Evolutionary conservation across 2,329 filamentous ascomycete species (phyloP), one percentile per base, ranked within the genome.

Genomic region (Clarireedia paspali): DNA sequence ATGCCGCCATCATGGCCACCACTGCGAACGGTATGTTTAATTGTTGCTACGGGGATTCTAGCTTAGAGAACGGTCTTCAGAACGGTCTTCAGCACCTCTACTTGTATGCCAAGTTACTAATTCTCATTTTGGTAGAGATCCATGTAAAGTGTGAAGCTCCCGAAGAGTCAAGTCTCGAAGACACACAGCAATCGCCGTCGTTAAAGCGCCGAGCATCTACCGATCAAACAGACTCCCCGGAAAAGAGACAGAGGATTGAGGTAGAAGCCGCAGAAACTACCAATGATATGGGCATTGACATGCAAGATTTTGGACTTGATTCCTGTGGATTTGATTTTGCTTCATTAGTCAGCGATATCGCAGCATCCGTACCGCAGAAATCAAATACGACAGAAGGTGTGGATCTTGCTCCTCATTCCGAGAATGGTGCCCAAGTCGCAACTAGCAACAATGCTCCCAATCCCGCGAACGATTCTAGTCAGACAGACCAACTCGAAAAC

Each of bases 241-340:
- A 53, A 15, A 61, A 61, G 55, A 45, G 59, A n/a, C 58, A 60
- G 44, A 56, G 55, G 17, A 44, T 60, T 17, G 59, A 58, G 39
- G 44, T 45, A 4, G 40, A 49, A 34, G 36, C 47, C n/a, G 17
- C 36, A 24, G 47, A 30, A 30, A 14, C 23, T 15, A 47, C 45
- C 6, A 30, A 47, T 26, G 27, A 30, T 30, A 30, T 30, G 27
- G 27, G 7, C 6, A 30, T 30, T 30, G 27, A 30, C 27, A 30
- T 30, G 27, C 27, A 30, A 30, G 27, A 30, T 30, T 30, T 30
- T 30, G 27, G 27, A 30, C 27, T 30, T 17, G 38, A 40, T 40
- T 9, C 14, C 5, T 15, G 17, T 40, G 15, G 26, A 20, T 51
- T 56, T 15, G 54, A 56, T 40, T 23, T 56, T 5, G 48, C 51